Evolutionary conservation across 2,329 filamentous ascomycete genomes (phyloP), one percentile per base, ranked within the genome.

Genomic region (Pezicula rhizophila): DNA sequence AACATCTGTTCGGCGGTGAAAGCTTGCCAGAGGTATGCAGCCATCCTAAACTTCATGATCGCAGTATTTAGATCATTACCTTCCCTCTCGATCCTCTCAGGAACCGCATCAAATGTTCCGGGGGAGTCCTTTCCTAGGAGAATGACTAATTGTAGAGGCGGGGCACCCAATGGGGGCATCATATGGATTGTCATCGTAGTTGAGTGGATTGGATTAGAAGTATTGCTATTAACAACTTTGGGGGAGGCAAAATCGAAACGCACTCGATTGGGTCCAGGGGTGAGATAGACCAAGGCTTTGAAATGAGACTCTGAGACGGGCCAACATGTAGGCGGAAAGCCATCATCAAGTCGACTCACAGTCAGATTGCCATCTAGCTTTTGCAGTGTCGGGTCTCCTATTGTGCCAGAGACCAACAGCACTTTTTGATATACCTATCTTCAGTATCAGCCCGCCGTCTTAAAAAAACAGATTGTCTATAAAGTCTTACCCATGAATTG

Each of bases 1-100:
- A 82, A 86, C 92, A 97, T 97, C 65, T 97, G 91, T 66, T 99
- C 93, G 6, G 89, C 89, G 0, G 92, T 97, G 62, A 95, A 97
- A 7, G 91, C 89, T 66, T 99, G 93, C 91, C 93, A 97, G 12
- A 97, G 75, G 64, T 97, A 96, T 20, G 89, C 92, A 15, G 90
- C 86, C 87, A 95, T 96, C 54, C 91, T 82, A 65, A 93, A 96
- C 65, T 99, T 99, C 60, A 80, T 82, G 45, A 95, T 77, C 0
- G 93, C 93, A 7, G 80, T 82, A 10, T 91, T 84, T 33, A 97
- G 64, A 1, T 78, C 79, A 66, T 96, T 95, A 15, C 89, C 91
- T 73, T 95, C 91, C 57, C 78, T 82, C 66, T 87, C 81, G 48
- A 79, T 72, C 43, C 87, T 80, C 47, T 89, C 82, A 1, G 89